These are phyloP conservation scores for Suhomyces bokatorum DNA, from an alignment of 1,139 yeast genomes.

Conservation along the genomic window DNA sequence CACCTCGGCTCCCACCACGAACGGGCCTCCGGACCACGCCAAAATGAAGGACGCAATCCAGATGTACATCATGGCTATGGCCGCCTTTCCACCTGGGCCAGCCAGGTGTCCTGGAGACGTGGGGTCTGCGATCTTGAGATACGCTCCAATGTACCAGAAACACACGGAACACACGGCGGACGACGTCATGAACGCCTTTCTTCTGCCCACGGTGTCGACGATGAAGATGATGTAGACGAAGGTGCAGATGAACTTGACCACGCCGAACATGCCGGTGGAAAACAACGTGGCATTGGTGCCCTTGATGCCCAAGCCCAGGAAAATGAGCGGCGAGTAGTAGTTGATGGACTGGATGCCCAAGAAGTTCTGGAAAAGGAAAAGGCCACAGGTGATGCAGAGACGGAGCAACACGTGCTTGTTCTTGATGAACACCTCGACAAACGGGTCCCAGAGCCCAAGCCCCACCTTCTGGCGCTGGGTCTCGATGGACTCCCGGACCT, in stretches of 20 bases:
- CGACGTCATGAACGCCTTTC: constrained; percentile 41
- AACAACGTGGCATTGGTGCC: constrained; percentile 42
- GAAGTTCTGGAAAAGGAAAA: constrained; percentile 45
- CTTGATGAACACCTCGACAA: constrained; percentile 34
- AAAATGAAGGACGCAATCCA: constrained; percentile 46
- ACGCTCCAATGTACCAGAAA: constrained; percentile 48
- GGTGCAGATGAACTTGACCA: constrained; percentile 41
- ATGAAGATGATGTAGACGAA: constrained; percentile 38
- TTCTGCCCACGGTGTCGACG: constrained; percentile 41
- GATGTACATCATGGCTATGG: constrained; percentile 45
- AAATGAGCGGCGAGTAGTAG: constrained; percentile 47
- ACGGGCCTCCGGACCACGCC: constrained; percentile 50
- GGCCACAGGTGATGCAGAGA: constrained; percentile 33
- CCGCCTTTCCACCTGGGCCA: constrained; percentile 47
- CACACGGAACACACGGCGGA: constrained; percentile 39
- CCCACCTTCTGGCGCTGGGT: constrained; percentile 35
- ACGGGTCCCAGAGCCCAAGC: constrained; percentile 41
- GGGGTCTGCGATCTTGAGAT: constrained; percentile 40
- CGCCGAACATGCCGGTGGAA: constrained; percentile 47
- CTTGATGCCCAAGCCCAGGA: constrained; percentile 39
- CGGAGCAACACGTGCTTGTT: constrained; percentile 32
- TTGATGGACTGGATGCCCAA: constrained; percentile 49
- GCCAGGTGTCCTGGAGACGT: constrained; percentile 35
- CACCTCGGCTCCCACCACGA: constrained; percentile 44
- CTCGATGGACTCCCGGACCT: constrained; percentile 26